Evolutionary conservation across 2,329 filamentous ascomycete genomes (phyloP), one percentile per base, ranked within the genome.

Genomic region (Didymella arachidicola): DNA sequence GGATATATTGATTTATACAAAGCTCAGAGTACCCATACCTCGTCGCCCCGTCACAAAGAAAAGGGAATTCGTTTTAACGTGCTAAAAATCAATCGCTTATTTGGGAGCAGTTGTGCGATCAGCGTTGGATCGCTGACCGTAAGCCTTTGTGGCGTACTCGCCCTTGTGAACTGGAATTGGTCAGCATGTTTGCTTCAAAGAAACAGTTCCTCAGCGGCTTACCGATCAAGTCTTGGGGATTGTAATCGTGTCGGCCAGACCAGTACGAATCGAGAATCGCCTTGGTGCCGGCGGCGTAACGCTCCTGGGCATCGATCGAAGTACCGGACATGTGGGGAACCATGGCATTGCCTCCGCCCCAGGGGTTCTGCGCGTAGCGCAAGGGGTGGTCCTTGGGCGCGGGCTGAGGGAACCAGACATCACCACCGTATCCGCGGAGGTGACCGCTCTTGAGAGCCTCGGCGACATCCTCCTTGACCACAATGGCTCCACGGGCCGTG

Each of bases 281-380:
- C 90, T 97, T 97, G 79, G 87, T 90, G 72, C 93, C 93, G 65
- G 89, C 84, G 72, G 93, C 92, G 77, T 97, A 97, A 52, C 75
- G 75, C 73, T 74, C 89, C 86, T 99, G 95, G 59, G 95, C 95
- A 77, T 99, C 95, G 76, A 99, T 89, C n/a, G 93, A 97, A 59
- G 94, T 98, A 77, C 95, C 95, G 12, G 93, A 97, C 92, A 98
- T 97, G 88, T 98, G 95, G 57, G 95, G 92, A 60, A 97, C 93
- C 91, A 95, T 99, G 82, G 93, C 95, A 82, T 98, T 98, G 77
- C 95, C 95, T 76, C 94, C 95, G 70, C 93, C 94, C 85, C 92
- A 97, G 77, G 91, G 91, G 86, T 94, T 95, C 86, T 93, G 89
- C 78, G 92, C 94, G 78, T 89, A 91, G 78, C 95, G 93, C 74